Percentiles rank a stretch among this genome's conserved stretches.
Conservation (phyloP, 1,284 basidiomycete genomes). For the Boletus mariae region DNA sequence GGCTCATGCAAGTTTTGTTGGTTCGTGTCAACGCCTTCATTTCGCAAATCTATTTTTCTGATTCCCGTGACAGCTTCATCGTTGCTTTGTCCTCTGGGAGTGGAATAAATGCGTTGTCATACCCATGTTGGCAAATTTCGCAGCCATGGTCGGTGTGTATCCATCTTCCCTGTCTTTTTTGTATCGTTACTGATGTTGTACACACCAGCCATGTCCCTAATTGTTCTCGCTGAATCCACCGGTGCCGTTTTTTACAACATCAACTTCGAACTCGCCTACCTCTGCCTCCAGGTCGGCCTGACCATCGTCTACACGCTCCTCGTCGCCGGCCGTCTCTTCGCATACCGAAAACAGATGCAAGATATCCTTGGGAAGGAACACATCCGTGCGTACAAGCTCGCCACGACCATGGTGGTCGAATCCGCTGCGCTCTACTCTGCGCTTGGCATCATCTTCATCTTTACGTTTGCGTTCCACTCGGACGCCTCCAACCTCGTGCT, state of each 20-base stretch:
- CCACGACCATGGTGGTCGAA: slow-evolving; percentile 27
- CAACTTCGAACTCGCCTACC: slow-evolving; percentile 25
- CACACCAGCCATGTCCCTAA: slow-evolving; percentile 9
- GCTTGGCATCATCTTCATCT: slow-evolving; percentile 18
- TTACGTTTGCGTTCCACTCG: slow-evolving; percentile 23
- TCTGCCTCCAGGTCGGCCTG: slow-evolving; percentile 27
- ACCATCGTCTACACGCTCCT: slow-evolving; percentile 32
- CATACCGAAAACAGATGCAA: slow-evolving; percentile 17
- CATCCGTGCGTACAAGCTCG: slow-evolving; percentile 17
- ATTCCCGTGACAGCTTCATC: slow-evolving; percentile 20
- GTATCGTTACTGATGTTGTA: not conserved
- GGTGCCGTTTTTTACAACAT: slow-evolving; percentile 25
- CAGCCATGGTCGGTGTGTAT: slow-evolving; percentile 25
- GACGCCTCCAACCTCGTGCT: not conserved
- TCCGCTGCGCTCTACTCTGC: slow-evolving; percentile 21
- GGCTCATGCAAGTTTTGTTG: slow-evolving; percentile 27
- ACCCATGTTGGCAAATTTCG: slow-evolving; percentile 23
- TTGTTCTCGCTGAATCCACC: not conserved
- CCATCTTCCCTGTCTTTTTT: not conserved
- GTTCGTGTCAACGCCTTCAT: slow-evolving; percentile 4
- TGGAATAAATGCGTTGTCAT: slow-evolving; percentile 17
- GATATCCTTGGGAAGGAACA: slow-evolving; percentile 19
- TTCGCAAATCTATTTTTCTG: not conserved
- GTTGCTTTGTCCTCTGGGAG: slow-evolving; percentile 30
- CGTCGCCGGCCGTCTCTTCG: slow-evolving; percentile 24